Evolutionary conservation across 768 basidiomycete genomes (phyloP).

Genomic region (Leccinellum albellum): DNA sequence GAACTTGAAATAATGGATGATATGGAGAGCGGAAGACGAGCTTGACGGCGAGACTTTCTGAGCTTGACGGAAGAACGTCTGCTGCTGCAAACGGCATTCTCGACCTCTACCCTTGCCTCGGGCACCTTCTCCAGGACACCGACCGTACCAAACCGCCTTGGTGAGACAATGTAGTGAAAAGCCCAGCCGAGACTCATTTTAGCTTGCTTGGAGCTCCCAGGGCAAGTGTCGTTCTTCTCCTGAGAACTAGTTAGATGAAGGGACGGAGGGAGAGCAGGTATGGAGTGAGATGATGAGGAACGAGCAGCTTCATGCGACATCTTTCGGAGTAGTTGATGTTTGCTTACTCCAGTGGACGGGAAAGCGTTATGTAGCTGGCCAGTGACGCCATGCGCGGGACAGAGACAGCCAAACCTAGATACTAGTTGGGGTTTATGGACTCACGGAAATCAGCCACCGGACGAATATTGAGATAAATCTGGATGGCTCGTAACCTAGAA

Average conservation of each 20-base stretch:
- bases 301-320: slow-evolving; percentile 8
- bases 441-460: neutral
- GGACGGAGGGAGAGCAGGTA: slow-evolving; percentile 13
- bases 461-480: slow-evolving; percentile 1
- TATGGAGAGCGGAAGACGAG: neutral
- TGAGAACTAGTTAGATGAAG: slow-evolving; percentile 10
- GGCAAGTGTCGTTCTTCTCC: slow-evolving; percentile 14
- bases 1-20: neutral
- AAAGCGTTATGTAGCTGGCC: slow-evolving; percentile 3
- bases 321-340: neutral
- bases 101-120: slow-evolving; percentile 1
- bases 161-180: slow-evolving; percentile 35
- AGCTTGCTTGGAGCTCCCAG: slow-evolving; percentile 32
- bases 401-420: neutral
- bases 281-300: slow-evolving; percentile 7
- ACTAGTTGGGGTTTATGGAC: neutral
- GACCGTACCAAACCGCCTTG: neutral
- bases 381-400: slow-evolving; percentile 1
- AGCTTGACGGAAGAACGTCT: neutral
- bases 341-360: slow-evolving; percentile 1
- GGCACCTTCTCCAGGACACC: slow-evolving; percentile 1
- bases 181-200: slow-evolving; percentile 41
- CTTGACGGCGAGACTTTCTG: neutral
- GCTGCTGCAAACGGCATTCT: neutral
- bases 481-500: slow-evolving; percentile 10